A percentile compares a stretch with the other conserved stretches of the same genome.
These are phyloP conservation scores for Lachancea sp. DNA, from an alignment of 805 yeast genomes.

Conservation along the genomic window DNA sequence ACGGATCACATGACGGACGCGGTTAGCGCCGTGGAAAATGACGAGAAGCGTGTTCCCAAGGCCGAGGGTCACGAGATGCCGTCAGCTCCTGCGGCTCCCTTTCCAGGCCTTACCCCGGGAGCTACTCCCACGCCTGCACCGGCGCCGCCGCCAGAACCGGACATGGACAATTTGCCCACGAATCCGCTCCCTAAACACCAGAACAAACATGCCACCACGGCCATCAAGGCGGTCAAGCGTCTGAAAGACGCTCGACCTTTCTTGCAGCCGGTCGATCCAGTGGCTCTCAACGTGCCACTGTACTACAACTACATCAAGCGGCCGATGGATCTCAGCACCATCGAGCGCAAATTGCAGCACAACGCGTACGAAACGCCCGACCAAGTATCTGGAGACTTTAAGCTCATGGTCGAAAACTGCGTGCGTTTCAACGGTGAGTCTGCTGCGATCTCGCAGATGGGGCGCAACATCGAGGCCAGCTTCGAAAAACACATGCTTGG, in stretches of 20 bases:
- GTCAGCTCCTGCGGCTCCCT: not conserved
- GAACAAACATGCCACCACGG: constrained; percentile 66
- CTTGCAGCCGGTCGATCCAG: constrained; percentile 80
- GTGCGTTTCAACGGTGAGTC: constrained; percentile 76
- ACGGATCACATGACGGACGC: not conserved
- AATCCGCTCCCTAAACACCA: constrained; percentile 79
- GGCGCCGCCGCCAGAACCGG: constrained; percentile 67
- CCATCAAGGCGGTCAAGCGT: constrained; percentile 80
- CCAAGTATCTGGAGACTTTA: constrained; percentile 69
- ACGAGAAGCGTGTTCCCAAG: not conserved
- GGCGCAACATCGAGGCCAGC: constrained; percentile 78
- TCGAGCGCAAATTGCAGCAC: constrained; percentile 67
- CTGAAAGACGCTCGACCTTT: constrained; percentile 91
- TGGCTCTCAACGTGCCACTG: constrained; percentile 82
- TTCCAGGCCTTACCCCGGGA: constrained; percentile 1
- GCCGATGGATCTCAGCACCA: constrained; percentile 93
- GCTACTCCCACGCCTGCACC: constrained; percentile 51
- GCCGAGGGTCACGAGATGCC: not conserved
- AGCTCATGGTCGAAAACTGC: constrained; percentile 80
- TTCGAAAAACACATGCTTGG: constrained; percentile 90
- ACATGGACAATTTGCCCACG: constrained; percentile 58
- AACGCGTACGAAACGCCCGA: constrained; percentile 69
- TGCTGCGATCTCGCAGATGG: constrained; percentile 86
- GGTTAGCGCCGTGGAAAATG: not conserved
- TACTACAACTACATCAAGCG: constrained; percentile 75